These are phyloP conservation scores for Camellia oleifera DNA, from an alignment of 179 eudicot species.

Conservation along the genomic window DNA sequence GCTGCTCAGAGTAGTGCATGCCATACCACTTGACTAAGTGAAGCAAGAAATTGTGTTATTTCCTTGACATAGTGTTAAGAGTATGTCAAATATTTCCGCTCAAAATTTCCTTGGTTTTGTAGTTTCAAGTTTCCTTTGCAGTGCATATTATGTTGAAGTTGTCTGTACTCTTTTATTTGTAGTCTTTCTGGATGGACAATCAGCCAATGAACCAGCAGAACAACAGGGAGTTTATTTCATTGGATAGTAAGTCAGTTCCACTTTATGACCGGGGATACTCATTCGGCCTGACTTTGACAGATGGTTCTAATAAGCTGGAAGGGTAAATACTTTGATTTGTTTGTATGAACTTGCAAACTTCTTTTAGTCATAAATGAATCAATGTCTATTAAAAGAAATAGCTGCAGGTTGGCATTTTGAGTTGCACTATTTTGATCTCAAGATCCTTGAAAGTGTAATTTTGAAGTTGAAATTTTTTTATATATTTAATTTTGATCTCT, in stretches of 20 bases:
- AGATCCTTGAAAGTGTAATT: not conserved
- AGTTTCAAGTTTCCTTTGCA: not conserved
- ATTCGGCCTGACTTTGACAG: slow-evolving; percentile 11
- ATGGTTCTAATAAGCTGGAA: slow-evolving; percentile 20
- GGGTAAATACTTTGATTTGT: slow-evolving; percentile 41
- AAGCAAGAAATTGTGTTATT: not conserved
- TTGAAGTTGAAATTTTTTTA: not conserved
- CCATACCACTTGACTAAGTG: not conserved
- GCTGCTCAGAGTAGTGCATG: not conserved
- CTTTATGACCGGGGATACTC: slow-evolving; percentile 90
- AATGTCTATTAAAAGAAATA: not conserved
- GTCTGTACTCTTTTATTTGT: slow-evolving; percentile 22
- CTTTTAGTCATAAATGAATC: not conserved
- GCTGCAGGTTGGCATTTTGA: not conserved
- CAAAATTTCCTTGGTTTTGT: not conserved
- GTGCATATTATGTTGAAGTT: not conserved
- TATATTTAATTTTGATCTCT: not conserved
- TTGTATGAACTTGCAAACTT: not conserved
- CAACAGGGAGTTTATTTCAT: slow-evolving; percentile 35
- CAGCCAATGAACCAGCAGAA: slow-evolving; percentile 43
- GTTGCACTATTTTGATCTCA: not conserved
- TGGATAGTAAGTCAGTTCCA: slow-evolving; percentile 75
- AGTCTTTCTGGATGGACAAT: slow-evolving; percentile 91
- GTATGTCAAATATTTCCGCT: not conserved
- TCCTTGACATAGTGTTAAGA: not conserved